Evolutionary conservation across 1,284 basidiomycete species (phyloP), one percentile per base, ranked within the genome.

Genomic region (Rhizopogon hawkerae): DNA sequence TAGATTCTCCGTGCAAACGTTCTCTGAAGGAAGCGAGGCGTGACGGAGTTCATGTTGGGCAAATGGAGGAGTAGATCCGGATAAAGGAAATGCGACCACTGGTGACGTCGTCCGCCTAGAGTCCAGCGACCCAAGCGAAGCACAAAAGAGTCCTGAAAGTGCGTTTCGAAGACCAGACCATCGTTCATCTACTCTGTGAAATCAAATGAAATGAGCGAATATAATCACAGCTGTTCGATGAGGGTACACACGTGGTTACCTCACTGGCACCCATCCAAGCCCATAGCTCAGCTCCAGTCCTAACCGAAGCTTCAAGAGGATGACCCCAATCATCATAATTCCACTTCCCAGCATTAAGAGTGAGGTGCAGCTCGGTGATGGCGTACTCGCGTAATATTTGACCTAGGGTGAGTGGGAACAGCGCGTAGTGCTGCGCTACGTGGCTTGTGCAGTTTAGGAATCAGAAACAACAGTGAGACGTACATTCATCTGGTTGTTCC

Each of bases 1-100:
- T 5, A 98, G 71, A 65, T 98, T 98, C 63, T 98, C 96, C 2
- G 95, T 98, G 64, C 95, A 98, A 13, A 96, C 87, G 54, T 85
- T 76, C 60, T 92, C 88, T 5, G 82, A 89, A 3, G 88, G 86
- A 8, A 89, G 76, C 14, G 82, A 80, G 0, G 85, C 89, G 57
- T 92, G 87, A 42, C 84, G 80, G 29, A 89, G 71, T 46, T 74
- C 68, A 55, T 86, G 63, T 18, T 56, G 51, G 35, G 49, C 31
- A 5, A 52, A 37, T 4, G 35, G n/a, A 23, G 49, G 41, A 0
- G 41, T 46, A 1, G 38, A 23, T 5, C 54, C 60, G 1, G 59
- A 60, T 2, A 60, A 26, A 5, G 62, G 64, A 34, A 83, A 87
- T 2, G 80, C 74, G 42, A 73, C 67, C 1, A 60, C 53, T 1